phyloP scores from a whole-genome alignment of 371 early-diverging fungal genomes.

The Mucor lusitanicus region DNA sequence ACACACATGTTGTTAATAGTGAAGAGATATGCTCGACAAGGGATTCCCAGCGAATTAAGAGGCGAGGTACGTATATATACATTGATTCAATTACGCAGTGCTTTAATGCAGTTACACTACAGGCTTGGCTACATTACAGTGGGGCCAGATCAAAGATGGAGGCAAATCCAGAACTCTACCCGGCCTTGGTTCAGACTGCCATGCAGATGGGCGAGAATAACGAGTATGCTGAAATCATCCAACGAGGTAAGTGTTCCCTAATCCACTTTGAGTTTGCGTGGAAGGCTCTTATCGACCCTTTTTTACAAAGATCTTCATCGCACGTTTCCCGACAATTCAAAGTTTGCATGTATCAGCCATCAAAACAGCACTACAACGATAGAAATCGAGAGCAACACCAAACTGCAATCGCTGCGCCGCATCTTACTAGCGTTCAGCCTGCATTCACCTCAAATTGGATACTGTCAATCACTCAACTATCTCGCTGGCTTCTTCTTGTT shows the following conservation, averaged over 20 bases:
- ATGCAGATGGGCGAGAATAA: constrained; percentile 48
- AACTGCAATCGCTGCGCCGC: constrained; percentile 68
- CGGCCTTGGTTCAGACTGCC: constrained; percentile 55
- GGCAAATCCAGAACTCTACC: constrained; percentile 63
- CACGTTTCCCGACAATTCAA: constrained; percentile 81
- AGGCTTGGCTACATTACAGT: constrained; percentile 83
- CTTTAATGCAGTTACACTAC: background rate
- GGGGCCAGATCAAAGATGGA: constrained; percentile 68
- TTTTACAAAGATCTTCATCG: constrained; percentile 71
- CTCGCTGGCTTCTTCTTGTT: constrained; percentile 78
- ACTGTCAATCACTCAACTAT: constrained; percentile 86
- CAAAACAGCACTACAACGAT: background rate
- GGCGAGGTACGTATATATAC: constrained; percentile 47
- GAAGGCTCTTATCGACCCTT: background rate
- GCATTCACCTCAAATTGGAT: constrained; percentile 72
- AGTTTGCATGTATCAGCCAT: constrained; percentile 53
- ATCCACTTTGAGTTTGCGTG: background rate
- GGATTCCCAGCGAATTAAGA: constrained; percentile 71
- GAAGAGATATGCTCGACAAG: constrained; percentile 73
- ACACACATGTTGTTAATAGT: constrained; percentile 41
- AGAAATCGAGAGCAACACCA: constrained; percentile 48
- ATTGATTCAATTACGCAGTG: background rate
- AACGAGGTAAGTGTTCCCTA: constrained; percentile 19
- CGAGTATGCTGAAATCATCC: constrained; percentile 71
- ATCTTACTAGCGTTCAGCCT: constrained; percentile 73